Evolutionary conservation across 2,329 filamentous ascomycete genomes (phyloP).

Genomic region (Xylaria multiplex): DNA sequence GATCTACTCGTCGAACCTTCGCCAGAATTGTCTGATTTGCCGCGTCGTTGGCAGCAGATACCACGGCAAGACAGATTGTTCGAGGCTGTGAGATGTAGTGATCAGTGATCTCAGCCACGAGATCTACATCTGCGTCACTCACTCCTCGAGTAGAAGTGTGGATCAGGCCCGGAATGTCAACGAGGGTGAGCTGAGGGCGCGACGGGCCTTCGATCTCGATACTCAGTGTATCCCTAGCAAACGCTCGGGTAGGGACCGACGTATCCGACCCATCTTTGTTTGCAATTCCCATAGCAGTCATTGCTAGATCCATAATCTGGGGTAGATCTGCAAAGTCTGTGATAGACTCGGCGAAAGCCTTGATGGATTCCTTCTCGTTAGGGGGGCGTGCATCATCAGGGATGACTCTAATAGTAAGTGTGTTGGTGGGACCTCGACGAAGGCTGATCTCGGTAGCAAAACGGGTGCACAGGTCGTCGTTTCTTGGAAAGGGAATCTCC

Average conservation of each 20-base stretch:
- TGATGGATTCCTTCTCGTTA: conserved; percentile 9
- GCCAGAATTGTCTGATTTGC: conserved; percentile 54
- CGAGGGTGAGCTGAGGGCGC: conserved; percentile 38
- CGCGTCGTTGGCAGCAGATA: conserved; percentile 56
- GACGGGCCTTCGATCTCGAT: conserved; percentile 35
- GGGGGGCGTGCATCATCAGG: conserved; percentile 18
- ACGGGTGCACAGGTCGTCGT: conserved; percentile 63
- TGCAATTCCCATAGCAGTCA: conserved; percentile 1
- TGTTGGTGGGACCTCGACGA: conserved; percentile 47
- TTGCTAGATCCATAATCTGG: conserved; percentile 16
- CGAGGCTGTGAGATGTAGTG: conserved; percentile 54
- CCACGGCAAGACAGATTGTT: conserved; percentile 59
- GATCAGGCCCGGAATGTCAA: conserved; percentile 51
- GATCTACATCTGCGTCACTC: conserved; percentile 42
- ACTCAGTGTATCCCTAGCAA: conserved; percentile 26
- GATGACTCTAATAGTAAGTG: conserved; percentile 25
- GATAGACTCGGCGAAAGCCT: conserved; percentile 14
- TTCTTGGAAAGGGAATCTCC: conserved; percentile 62
- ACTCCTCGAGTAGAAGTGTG: conserved; percentile 40
- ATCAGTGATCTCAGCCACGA: conserved; percentile 46
- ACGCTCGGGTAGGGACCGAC: neutral
- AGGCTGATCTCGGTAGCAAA: conserved; percentile 66
- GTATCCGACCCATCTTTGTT: neutral
- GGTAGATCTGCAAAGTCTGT: conserved; percentile 29
- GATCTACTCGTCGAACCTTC: conserved; percentile 50